These are phyloP conservation scores for Scheffersomyces lignosus DNA, from an alignment of 805 yeast genomes.

Conservation along the genomic window DNA sequence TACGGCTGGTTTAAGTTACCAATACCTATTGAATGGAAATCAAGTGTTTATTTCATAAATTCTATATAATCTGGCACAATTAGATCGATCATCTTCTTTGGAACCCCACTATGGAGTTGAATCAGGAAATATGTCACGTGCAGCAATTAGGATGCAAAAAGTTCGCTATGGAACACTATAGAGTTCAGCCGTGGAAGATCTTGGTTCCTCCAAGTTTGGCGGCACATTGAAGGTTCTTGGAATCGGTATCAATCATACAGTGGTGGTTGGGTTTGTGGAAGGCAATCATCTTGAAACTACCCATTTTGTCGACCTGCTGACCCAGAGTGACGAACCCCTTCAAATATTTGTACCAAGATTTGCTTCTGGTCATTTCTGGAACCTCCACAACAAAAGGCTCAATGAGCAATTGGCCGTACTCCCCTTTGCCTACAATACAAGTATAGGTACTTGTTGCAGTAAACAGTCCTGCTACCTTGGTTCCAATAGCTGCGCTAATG, in stretches of 20 bases:
- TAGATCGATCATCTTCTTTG: too few species aligned
- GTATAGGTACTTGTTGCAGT: constrained; percentile 7
- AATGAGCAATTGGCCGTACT: constrained; percentile 15
- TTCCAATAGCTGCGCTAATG: constrained; percentile 5
- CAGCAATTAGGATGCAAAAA: too few species aligned
- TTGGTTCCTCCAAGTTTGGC: neutral
- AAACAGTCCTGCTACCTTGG: constrained; percentile 6
- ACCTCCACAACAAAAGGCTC: constrained; percentile 11
- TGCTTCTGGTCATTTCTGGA: constrained; percentile 7
- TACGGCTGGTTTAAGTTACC: too few species aligned
- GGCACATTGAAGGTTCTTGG: constrained; percentile 7
- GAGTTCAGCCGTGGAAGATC: too few species aligned
- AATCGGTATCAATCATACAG: constrained; percentile 7
- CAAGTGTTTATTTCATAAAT: too few species aligned
- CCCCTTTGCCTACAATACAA: constrained; percentile 14
- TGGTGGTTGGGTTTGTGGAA: constrained; percentile 11
- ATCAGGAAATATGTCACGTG: too few species aligned
- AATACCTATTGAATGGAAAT: too few species aligned
- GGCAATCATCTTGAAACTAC: constrained; percentile 6
- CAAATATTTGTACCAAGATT: constrained; percentile 4
- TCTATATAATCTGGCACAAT: too few species aligned
- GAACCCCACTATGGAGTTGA: too few species aligned
- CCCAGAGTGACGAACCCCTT: constrained; percentile 7
- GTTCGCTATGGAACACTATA: too few species aligned
- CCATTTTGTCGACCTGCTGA: constrained; percentile 4